Conservation (phyloP, 139 green algal species). For the Auxenochlorella protothecoides region DNA sequence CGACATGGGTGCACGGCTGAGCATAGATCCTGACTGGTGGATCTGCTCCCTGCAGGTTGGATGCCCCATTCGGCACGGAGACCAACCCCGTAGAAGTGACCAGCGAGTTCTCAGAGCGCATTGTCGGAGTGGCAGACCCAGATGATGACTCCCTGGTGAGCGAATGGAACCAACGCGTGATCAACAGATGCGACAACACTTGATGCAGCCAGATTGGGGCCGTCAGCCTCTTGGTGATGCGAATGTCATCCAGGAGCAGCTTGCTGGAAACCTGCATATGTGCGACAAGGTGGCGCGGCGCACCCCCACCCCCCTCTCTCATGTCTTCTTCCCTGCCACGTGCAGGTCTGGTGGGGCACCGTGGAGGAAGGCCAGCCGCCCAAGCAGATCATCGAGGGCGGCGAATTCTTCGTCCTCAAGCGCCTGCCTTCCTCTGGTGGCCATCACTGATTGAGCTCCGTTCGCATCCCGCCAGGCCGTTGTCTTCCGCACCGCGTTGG, state of each 20-base stretch:
- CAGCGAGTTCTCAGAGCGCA: constrained; percentile 35
- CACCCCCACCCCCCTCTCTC: too few relatives aligned
- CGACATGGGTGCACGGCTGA: too few relatives aligned
- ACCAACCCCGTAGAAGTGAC: constrained; percentile 57
- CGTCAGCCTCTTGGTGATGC: too few relatives aligned
- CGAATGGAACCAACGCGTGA: background rate
- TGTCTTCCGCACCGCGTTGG: too few relatives aligned
- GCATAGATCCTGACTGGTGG: too few relatives aligned
- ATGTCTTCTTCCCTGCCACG: background rate
- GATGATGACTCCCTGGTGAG: constrained; percentile 56
- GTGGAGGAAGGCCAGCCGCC: constrained; percentile 48
- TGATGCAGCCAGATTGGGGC: too few relatives aligned
- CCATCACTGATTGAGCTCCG: constrained; percentile 18
- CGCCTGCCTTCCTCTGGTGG: constrained; percentile 11
- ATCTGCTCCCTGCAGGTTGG: constrained; percentile 27
- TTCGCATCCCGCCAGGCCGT: too few relatives aligned
- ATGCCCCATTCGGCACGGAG: constrained; percentile 53
- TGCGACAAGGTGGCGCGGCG: too few relatives aligned
- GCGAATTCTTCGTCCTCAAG: constrained; percentile 68
- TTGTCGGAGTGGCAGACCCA: constrained; percentile 62
- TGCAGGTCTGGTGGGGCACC: constrained; percentile 39
- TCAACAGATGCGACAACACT: too few relatives aligned
- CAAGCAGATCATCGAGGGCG: constrained; percentile 62
- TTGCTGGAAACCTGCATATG: too few relatives aligned
- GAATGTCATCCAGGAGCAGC: too few relatives aligned